A percentile compares a stretch with the other conserved stretches of the same genome.
These are phyloP conservation scores for Phytophthora quininea DNA, from an alignment of 352 stramenopile genomes.

Conservation along the genomic window DNA sequence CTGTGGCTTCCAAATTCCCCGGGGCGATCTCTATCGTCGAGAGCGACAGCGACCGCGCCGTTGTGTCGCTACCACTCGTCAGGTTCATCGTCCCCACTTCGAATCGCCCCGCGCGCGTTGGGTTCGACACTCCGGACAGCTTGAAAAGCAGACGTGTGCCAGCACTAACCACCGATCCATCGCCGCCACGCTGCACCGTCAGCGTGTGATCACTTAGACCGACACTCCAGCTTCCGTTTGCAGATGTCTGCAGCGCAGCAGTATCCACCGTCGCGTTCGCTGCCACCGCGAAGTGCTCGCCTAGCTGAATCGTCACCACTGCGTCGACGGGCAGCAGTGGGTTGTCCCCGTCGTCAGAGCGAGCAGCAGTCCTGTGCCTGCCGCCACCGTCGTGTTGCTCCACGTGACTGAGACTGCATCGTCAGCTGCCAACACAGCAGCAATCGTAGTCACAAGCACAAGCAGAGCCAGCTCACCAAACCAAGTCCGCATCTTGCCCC, in stretches of 20 bases:
- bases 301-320: constrained; percentile 36
- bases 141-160: constrained; percentile 23
- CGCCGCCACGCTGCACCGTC: constrained; percentile 31
- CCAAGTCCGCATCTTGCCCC: neutral
- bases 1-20: constrained; percentile 35
- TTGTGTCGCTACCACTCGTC: constrained; percentile 16
- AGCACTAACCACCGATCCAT: constrained; percentile 16
- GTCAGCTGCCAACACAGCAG: neutral
- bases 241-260: constrained; percentile 6
- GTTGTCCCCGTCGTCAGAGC: constrained; percentile 31
- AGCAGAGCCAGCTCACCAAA: neutral
- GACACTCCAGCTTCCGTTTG: constrained; percentile 37
- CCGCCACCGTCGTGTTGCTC: constrained; percentile 39
- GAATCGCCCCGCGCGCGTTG: constrained; percentile 23
- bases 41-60: constrained; percentile 17
- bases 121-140: constrained; percentile 37
- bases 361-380: constrained; percentile 22
- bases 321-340: constrained; percentile 33
- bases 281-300: constrained; percentile 27
- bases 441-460: neutral
- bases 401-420: constrained; percentile 10
- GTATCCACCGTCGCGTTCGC: constrained; percentile 26
- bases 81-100: constrained; percentile 37
- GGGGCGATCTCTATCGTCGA: constrained; percentile 38
- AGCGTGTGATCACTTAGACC: constrained; percentile 22